Conservation (phyloP, 306 rosid genomes). For the Trichosanthes truncata region DNA sequence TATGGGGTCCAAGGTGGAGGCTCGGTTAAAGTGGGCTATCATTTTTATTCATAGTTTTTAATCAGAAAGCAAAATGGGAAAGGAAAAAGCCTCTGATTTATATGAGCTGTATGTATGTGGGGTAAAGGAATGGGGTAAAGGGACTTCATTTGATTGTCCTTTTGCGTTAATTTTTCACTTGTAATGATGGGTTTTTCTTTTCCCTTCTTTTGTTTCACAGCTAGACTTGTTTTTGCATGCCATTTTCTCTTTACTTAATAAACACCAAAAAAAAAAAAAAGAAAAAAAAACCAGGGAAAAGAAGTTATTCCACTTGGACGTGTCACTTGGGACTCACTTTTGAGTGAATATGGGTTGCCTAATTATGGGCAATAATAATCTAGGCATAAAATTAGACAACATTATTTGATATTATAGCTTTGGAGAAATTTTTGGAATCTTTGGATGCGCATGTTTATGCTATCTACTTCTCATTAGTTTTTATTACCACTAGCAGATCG, state of each 20-base stretch:
- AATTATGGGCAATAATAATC: conserved; percentile 47
- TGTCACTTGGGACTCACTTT: conserved; percentile 13
- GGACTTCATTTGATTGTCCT: conserved; percentile 49
- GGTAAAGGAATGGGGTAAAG: conserved; percentile 62
- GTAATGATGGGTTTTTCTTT: conserved; percentile 50
- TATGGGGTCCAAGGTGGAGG: conserved; percentile 74
- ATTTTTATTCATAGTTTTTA: conserved; percentile 29
- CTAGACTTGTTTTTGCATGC: conserved; percentile 30
- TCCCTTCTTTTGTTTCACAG: conserved; percentile 21
- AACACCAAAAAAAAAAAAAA: conserved; percentile 1
- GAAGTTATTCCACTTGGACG: conserved; percentile 9
- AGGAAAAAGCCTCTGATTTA: conserved; percentile 48
- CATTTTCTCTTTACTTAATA: conserved; percentile 5
- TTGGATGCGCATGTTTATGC: conserved; percentile 34
- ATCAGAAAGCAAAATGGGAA: conserved; percentile 19
- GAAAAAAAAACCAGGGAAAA: neutral
- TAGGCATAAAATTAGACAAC: conserved; percentile 43
- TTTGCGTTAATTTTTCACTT: conserved; percentile 54
- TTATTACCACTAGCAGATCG: conserved; percentile 15
- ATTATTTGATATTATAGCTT: conserved; percentile 47
- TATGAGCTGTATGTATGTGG: conserved; percentile 49
- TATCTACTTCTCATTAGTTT: conserved; percentile 24
- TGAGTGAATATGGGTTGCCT: conserved; percentile 29
- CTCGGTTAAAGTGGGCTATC: conserved; percentile 66
- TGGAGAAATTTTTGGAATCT: conserved; percentile 50